These are phyloP conservation scores for Acanthamoeba polyphaga DNA, from an alignment of 208 protist genomes.

Conservation along the genomic window DNA sequence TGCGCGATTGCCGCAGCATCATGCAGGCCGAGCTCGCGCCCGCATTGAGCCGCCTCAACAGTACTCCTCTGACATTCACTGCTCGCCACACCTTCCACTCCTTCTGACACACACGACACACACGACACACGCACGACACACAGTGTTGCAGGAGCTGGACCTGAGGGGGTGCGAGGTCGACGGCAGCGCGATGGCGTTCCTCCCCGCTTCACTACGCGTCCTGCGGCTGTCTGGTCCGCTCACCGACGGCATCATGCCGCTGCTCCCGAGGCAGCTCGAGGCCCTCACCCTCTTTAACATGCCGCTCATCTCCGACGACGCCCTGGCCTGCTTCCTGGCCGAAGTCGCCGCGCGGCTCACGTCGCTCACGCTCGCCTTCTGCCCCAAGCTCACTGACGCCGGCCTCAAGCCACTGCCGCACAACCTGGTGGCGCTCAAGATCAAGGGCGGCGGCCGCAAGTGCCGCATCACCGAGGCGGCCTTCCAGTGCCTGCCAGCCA, in stretches of 20 bases:
- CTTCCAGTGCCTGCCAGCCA: neutral
- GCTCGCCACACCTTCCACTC: neutral
- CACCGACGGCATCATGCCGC: neutral
- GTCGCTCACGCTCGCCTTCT: conserved; percentile 61
- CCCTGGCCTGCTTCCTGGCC: neutral
- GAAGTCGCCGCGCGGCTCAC: neutral
- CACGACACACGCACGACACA: no score
- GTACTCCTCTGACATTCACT: neutral
- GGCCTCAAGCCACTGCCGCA: neutral
- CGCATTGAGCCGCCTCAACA: neutral
- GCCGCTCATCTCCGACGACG: neutral
- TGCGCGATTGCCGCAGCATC: conserved; percentile 19
- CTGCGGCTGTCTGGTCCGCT: neutral
- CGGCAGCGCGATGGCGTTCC: neutral
- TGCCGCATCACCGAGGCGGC: conserved; percentile 27
- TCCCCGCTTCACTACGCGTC: neutral
- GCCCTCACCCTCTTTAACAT: conserved; percentile 22
- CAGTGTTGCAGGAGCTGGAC: conserved; percentile 5
- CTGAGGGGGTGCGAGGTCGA: neutral
- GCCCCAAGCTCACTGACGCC: conserved; percentile 13
- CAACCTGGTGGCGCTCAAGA: conserved; percentile 16
- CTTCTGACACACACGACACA: no score
- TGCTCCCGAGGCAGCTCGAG: neutral
- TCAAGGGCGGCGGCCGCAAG: conserved; percentile 45
- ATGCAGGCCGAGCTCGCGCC: neutral